Evolutionary conservation across 2,329 filamentous ascomycete genomes (phyloP), one percentile per base, ranked within the genome.

Genomic region (Fusarium goolgardi): DNA sequence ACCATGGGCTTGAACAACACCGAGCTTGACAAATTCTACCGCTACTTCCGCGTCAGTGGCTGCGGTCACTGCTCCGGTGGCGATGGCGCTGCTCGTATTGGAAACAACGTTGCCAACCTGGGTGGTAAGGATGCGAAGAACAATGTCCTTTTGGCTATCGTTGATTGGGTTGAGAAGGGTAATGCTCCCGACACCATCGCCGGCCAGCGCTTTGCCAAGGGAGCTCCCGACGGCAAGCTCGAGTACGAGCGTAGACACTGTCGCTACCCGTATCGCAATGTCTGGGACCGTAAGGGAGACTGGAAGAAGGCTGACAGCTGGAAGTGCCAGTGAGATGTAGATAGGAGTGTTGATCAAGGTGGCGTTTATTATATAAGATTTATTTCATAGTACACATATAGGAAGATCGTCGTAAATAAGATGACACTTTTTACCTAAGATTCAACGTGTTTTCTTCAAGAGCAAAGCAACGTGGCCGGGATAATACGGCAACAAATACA

Each of bases 31-130:
- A 80, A 83, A 11, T 85, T 84, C 71, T 89, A 86, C 74, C 73
- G 79, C 1, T 82, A 83, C 70, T 87, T 88, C 74, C 78, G 78
- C 12, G 79, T 88, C n/a, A 70, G 63, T 4, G 67, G 67, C 3
- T 84, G 84, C 0, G 86, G 85, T 0, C 85, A 87, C 73, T 87
- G 85, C 67, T 52, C 65, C 8, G 52, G 67, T 3, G 85, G 86
- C 15, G 75, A 74, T 7, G 84, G 84, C 1, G 83, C 84, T 0
- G 78, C 68, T 60, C 63, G 67, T 7, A 60, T 80, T 6, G 78
- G 79, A 3, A 68, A 65, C 58, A 78, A 57, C 64, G 54, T 6
- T 51, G 67, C n/a, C 16, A 71, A 54, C 13, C 12, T 71, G 0
- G 59, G 73, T 5, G 71, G 69, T 2, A 64, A 70, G 4, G 71